phyloP scores from a whole-genome alignment of 352 stramenopile genomes.

The Pilasporangium apinafurcum region DNA sequence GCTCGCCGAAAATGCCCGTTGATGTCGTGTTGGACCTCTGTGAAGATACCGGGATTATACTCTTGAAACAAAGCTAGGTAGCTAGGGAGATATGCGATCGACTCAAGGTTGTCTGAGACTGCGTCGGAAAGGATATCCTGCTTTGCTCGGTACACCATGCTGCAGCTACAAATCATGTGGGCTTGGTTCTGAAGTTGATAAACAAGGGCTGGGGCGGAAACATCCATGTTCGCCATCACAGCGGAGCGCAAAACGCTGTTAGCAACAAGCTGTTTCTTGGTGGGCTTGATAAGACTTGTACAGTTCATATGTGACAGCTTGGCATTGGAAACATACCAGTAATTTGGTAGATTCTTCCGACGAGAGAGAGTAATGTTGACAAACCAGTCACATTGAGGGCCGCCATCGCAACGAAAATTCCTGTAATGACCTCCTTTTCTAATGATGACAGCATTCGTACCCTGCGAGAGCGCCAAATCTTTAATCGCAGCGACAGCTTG shows the following conservation, averaged over 20 bases:
- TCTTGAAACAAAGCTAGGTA: not conserved
- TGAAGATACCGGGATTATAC: not conserved
- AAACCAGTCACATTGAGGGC: not conserved
- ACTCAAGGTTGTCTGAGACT: not conserved
- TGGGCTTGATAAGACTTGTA: not conserved
- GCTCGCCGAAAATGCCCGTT: constrained; percentile 1
- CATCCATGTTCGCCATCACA: constrained; percentile 1
- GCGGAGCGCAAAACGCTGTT: not conserved
- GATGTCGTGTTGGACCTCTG: not conserved
- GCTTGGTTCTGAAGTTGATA: constrained; percentile 3
- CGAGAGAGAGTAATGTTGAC: constrained; percentile 1
- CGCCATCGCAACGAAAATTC: not conserved
- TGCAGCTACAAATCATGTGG: not conserved
- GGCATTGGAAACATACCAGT: constrained; percentile 6
- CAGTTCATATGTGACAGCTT: constrained; percentile 4
- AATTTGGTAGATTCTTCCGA: not conserved
- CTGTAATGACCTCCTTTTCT: not conserved
- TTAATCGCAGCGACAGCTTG: no score
- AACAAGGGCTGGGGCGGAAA: not conserved
- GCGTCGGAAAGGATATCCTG: not conserved
- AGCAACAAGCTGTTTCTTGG: not conserved
- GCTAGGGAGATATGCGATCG: constrained; percentile 1
- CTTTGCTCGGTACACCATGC: constrained; percentile 4
- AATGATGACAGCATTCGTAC: not conserved
- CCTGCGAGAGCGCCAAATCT: not conserved